Conservation (phyloP, 2,329 filamentous ascomycete genomes). For the Whalleya microplaca region DNA sequence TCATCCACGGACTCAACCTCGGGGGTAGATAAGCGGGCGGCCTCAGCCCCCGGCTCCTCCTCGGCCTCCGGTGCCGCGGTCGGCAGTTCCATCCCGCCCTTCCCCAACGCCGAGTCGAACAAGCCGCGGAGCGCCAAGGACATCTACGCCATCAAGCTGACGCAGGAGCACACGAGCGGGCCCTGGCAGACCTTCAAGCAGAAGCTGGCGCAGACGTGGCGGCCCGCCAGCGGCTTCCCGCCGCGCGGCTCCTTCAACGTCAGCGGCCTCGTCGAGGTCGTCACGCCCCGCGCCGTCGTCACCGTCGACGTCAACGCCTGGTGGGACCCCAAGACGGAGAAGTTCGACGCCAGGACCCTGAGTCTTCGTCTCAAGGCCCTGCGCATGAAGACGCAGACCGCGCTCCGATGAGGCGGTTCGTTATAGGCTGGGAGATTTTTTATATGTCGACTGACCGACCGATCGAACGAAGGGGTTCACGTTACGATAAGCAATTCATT, state of each 20-base stretch:
- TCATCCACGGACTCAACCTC: constrained; percentile 27
- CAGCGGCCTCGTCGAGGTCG: constrained; percentile 58
- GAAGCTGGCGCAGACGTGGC: constrained; percentile 52
- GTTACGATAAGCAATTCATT: neutral
- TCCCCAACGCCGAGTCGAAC: constrained; percentile 13
- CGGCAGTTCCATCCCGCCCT: constrained; percentile 17
- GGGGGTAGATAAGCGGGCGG: constrained; percentile 23
- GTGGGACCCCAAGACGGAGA: constrained; percentile 59
- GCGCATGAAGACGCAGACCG: constrained; percentile 21
- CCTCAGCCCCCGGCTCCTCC: constrained; percentile 21
- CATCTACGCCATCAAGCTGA: constrained; percentile 37
- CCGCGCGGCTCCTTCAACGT: constrained; percentile 56
- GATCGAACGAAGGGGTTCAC: neutral
- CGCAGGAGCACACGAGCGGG: constrained; percentile 32
- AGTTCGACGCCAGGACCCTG: constrained; percentile 41
- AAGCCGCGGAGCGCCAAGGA: constrained; percentile 27
- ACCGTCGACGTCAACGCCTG: constrained; percentile 56
- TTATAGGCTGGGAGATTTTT: neutral
- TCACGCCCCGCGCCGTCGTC: constrained; percentile 49
- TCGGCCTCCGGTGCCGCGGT: constrained; percentile 16
- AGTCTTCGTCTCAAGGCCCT: constrained; percentile 14
- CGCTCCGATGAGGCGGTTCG: constrained; percentile 14
- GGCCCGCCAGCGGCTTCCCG: constrained; percentile 45
- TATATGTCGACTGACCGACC: neutral
- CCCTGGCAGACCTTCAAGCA: constrained; percentile 40